These are phyloP conservation scores for Mallotus japonicus DNA, from an alignment of 441 rosid species.

Conservation along the genomic window DNA sequence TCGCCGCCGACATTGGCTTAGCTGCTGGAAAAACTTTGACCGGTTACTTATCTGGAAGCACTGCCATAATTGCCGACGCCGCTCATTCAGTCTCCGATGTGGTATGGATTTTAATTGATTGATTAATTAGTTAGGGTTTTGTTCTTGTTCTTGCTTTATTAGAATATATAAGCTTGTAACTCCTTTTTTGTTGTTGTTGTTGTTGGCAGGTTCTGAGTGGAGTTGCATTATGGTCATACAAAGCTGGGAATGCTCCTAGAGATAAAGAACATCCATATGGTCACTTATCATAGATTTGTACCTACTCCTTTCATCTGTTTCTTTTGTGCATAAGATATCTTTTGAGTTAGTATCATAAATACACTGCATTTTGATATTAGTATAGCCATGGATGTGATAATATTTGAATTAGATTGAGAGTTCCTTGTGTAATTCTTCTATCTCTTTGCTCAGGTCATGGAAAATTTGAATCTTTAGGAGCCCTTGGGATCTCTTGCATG, in stretches of 20 bases:
- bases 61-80: conserved; percentile 66
- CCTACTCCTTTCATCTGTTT: conserved; percentile 35
- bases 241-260: conserved; percentile 86
- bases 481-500: conserved; percentile 90
- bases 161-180: too few species aligned
- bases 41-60: conserved; percentile 64
- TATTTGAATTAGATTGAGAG: too few species aligned
- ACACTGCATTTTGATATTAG: too few species aligned
- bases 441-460: conserved; percentile 64
- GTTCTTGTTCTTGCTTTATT: too few species aligned
- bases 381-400: too few species aligned
- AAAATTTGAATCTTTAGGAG: conserved; percentile 89
- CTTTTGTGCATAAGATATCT: too few species aligned
- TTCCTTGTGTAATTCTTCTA: conserved; percentile 16
- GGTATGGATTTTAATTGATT: conserved; percentile 29
- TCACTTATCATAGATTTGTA: conserved; percentile 42
- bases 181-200: not conserved
- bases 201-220: conserved; percentile 76
- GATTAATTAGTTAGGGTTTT: too few species aligned
- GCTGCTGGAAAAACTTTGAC: conserved; percentile 61
- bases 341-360: too few species aligned
- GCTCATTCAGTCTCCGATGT: conserved; percentile 70
- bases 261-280: conserved; percentile 97
- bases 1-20: conserved; percentile 53
- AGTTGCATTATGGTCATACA: conserved; percentile 75